Conservation (phyloP, 768 basidiomycete genomes). For the Tulasnella sp. region DNA sequence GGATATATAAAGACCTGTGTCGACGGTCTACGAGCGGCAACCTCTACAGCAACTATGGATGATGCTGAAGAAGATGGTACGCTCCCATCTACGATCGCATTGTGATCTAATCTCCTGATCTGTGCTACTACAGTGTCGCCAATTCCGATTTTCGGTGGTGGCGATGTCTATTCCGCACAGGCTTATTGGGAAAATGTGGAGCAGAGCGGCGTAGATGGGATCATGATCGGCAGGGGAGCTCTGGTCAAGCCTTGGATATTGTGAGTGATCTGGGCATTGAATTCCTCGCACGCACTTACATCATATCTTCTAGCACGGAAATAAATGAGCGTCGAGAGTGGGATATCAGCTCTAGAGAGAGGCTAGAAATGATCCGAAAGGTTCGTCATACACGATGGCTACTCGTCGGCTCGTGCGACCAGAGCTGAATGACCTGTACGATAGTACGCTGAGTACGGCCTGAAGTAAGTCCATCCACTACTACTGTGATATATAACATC, state of each 20-base stretch:
- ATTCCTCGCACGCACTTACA: conserved; percentile 28
- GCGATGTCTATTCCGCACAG: conserved; percentile 84
- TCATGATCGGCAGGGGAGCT: conserved; percentile 92
- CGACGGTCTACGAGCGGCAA: conserved; percentile 51
- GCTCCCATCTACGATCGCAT: conserved; percentile 23
- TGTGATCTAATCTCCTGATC: neutral
- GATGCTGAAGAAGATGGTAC: conserved; percentile 49
- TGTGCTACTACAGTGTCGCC: conserved; percentile 44
- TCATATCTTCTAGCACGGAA: conserved; percentile 80
- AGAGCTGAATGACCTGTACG: neutral
- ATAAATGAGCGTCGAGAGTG: conserved; percentile 86
- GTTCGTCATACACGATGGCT: conserved; percentile 30
- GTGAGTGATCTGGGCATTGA: neutral
- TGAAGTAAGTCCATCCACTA: conserved; percentile 41
- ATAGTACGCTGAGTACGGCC: conserved; percentile 78
- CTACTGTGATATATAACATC: conserved; percentile 12
- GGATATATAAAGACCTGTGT: conserved; percentile 84
- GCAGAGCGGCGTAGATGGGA: conserved; percentile 76
- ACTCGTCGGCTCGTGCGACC: too few species aligned
- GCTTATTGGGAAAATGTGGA: conserved; percentile 72
- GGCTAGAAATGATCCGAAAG: conserved; percentile 66
- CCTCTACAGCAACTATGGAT: conserved; percentile 32
- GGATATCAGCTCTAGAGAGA: conserved; percentile 81
- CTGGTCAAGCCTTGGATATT: conserved; percentile 60
- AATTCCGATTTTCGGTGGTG: conserved; percentile 94